Evolutionary conservation across 2,329 filamentous ascomycete species (phyloP).

Genomic region (Microcyclospora tardicrescens): DNA sequence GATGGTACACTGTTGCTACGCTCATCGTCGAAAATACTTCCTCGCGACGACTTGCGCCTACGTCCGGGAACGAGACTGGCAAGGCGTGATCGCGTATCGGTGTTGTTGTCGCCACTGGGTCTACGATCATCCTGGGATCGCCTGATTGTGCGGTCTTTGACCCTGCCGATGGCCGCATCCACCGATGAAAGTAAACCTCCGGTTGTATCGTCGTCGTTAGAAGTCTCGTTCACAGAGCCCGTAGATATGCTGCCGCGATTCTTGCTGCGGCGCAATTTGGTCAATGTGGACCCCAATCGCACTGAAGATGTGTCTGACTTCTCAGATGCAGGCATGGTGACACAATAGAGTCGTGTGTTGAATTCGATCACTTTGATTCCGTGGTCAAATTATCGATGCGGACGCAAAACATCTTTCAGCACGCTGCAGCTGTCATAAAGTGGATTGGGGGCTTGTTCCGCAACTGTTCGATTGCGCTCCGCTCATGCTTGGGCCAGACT

Average conservation of each 20-base stretch:
- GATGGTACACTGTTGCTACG: conserved; percentile 26
- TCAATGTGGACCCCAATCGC: conserved; percentile 9
- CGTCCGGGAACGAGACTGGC: conserved; percentile 31
- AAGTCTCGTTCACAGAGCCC: conserved; percentile 15
- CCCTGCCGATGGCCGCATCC: conserved; percentile 29
- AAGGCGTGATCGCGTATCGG: conserved; percentile 30
- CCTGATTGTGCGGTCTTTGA: conserved; percentile 23
- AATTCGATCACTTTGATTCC: too few relatives aligned
- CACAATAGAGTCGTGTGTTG: background rate
- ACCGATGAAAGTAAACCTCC: conserved; percentile 19
- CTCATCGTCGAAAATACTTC: conserved; percentile 5
- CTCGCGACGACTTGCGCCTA: conserved; percentile 16
- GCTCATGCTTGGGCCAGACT: too few relatives aligned
- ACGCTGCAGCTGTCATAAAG: too few relatives aligned
- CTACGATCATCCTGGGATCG: conserved; percentile 26
- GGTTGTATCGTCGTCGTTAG: conserved; percentile 15
- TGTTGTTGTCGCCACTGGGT: conserved; percentile 24
- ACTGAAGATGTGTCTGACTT: conserved; percentile 9
- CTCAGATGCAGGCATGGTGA: conserved; percentile 7
- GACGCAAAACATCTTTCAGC: too few relatives aligned
- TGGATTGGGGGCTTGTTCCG: too few relatives aligned
- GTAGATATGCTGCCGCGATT: conserved; percentile 16
- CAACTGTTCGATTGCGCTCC: too few relatives aligned
- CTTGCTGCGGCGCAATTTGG: conserved; percentile 19
- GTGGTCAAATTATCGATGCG: too few relatives aligned